These are phyloP conservation scores for Annona squamosa DNA, from an alignment of 164 flowering plant genomes.

Conservation along the genomic window DNA sequence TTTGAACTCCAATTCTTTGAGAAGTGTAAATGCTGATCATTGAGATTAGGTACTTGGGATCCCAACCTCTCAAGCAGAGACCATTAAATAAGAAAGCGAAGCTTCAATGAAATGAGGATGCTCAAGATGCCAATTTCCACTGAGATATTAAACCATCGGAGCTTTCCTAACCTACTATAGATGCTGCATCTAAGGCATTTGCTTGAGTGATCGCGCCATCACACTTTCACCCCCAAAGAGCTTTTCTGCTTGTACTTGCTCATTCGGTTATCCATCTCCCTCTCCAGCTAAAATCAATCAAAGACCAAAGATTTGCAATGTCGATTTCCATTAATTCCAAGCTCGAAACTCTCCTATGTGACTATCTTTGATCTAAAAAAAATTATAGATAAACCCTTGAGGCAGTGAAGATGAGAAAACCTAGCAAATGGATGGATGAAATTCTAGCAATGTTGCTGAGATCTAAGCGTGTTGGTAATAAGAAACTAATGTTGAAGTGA, in stretches of 20 bases:
- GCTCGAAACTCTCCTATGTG: too few relatives aligned
- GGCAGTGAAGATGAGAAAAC: too few relatives aligned
- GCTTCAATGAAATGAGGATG: conserved; percentile 98
- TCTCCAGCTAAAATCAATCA: not conserved
- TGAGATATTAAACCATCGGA: conserved; percentile 83
- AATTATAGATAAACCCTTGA: not conserved
- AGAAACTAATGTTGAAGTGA: too few relatives aligned
- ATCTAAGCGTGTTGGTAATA: too few relatives aligned
- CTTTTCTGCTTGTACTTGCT: conserved; percentile 59
- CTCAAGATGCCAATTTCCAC: conserved; percentile 81
- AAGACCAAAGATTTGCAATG: not conserved
- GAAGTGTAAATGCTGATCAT: not conserved
- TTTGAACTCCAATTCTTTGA: not conserved
- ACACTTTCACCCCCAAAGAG: conserved; percentile 75
- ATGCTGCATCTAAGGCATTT: not conserved
- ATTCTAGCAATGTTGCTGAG: too few relatives aligned
- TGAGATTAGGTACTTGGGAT: not conserved
- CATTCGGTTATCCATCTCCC: conserved; percentile 65
- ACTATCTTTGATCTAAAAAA: not conserved
- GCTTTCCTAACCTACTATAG: conserved; percentile 46
- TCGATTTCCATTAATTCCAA: too few relatives aligned
- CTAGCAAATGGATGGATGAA: too few relatives aligned
- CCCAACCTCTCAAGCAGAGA: conserved; percentile 75
- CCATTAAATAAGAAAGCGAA: conserved; percentile 70
- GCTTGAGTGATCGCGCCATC: conserved; percentile 69